Evolutionary conservation across 768 basidiomycete genomes (phyloP).

Genomic region (Thelephora ganbajun): DNA sequence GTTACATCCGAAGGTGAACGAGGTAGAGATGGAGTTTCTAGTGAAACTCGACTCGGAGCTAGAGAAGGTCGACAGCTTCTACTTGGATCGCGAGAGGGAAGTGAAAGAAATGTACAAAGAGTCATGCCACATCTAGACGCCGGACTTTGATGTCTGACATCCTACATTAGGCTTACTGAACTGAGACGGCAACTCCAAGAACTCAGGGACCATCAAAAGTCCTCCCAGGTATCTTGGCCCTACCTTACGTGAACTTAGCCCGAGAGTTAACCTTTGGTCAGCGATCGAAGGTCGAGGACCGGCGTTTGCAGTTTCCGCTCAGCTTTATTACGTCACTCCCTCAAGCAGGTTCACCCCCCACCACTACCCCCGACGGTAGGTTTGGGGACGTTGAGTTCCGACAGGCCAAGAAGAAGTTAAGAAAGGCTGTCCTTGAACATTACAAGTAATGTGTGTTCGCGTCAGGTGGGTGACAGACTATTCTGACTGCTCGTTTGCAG

Average conservation of each 20-base stretch:
- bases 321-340: too few species aligned
- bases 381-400: slow-evolving; percentile 67
- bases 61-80: slow-evolving; percentile 79
- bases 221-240: too few species aligned
- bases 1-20: slow-evolving; percentile 40
- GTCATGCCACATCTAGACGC: slow-evolving; percentile 8
- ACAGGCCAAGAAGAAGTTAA: slow-evolving; percentile 73
- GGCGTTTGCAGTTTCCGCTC: too few species aligned
- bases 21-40: slow-evolving; percentile 61
- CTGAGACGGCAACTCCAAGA: slow-evolving; percentile 64
- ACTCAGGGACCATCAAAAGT: slow-evolving; percentile 46
- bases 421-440: slow-evolving; percentile 71
- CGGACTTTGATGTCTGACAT: background rate
- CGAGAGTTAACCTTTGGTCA: too few species aligned
- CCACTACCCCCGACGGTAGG: background rate
- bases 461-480: background rate
- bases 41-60: slow-evolving; percentile 64
- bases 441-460: slow-evolving; percentile 41
- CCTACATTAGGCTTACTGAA: slow-evolving; percentile 11
- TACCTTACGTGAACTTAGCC: too few species aligned
- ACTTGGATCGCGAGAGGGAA: slow-evolving; percentile 51
- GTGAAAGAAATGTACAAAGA: slow-evolving; percentile 24
- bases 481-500: slow-evolving; percentile 21
- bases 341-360: too few species aligned
- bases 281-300: too few species aligned